These are phyloP conservation scores for Pichiaceae sp. DNA, from an alignment of 1,139 yeast species.

Conservation along the genomic window DNA sequence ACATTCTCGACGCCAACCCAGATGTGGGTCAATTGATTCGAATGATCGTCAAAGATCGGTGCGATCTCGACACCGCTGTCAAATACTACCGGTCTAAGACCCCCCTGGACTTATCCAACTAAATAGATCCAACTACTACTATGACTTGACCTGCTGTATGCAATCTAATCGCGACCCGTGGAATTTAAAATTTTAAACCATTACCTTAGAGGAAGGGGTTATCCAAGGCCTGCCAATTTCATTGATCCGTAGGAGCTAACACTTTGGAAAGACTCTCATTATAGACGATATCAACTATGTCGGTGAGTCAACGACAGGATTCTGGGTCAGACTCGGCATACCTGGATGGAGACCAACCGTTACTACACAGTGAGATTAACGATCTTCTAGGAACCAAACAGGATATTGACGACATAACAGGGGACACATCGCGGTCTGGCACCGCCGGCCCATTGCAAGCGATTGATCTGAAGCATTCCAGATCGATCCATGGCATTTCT, in stretches of 20 bases:
- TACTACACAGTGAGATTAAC: too few species aligned
- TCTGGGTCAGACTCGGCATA: too few species aligned
- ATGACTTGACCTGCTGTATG: too few species aligned
- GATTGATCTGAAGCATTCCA: background rate
- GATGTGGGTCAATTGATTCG: constrained; percentile 8
- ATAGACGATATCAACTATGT: too few species aligned
- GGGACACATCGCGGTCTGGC: background rate
- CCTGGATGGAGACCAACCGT: too few species aligned
- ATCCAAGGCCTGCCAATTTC: too few species aligned
- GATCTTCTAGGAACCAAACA: too few species aligned
- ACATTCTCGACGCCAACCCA: constrained; percentile 9
- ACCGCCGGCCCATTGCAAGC: background rate
- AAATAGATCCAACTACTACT: background rate
- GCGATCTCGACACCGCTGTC: constrained; percentile 10
- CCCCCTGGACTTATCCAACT: background rate
- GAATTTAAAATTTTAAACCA: background rate
- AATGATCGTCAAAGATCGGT: constrained; percentile 15
- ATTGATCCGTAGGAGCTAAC: too few species aligned
- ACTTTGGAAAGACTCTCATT: too few species aligned
- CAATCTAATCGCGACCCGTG: background rate
- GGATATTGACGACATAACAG: too few species aligned
- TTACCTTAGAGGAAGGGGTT: too few species aligned
- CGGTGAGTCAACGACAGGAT: too few species aligned
- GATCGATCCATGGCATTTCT: constrained; percentile 3
- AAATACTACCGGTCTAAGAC: constrained; percentile 1